Percentiles rank a stretch among this genome's conserved stretches.
These are phyloP conservation scores for Aspergillus avenaceus DNA, from an alignment of 495 filamentous ascomycete species.

Conservation along the genomic window DNA sequence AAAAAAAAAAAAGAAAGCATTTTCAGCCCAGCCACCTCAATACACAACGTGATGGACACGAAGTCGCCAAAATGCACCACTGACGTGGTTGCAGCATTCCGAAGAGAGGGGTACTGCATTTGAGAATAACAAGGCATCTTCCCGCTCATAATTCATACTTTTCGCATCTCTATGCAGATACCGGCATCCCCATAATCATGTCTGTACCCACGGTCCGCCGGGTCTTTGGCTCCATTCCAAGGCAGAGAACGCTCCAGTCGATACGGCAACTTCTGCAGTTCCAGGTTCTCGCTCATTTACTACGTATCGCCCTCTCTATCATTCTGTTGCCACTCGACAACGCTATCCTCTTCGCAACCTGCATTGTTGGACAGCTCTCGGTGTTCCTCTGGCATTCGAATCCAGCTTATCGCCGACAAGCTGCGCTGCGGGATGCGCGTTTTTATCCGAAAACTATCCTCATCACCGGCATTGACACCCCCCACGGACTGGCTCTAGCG, in stretches of 20 bases:
- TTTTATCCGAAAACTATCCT: constrained; percentile 59
- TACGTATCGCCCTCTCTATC: constrained; percentile 32
- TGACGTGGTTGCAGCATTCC: constrained; percentile 15
- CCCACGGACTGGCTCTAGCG: constrained; percentile 63
- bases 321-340: constrained; percentile 53
- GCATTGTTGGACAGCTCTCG: constrained; percentile 22
- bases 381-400: constrained; percentile 8
- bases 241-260: constrained; percentile 1
- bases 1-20: background rate
- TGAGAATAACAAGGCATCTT: constrained; percentile 3
- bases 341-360: constrained; percentile 39
- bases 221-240: constrained; percentile 5
- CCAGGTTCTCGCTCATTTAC: constrained; percentile 21
- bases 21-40: constrained; percentile 11
- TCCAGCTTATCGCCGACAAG: constrained; percentile 17
- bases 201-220: constrained; percentile 13
- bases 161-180: background rate
- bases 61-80: background rate
- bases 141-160: background rate
- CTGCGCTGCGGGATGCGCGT: constrained; percentile 29
- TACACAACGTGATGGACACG: background rate
- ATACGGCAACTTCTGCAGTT: constrained; percentile 5
- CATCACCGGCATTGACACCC: constrained; percentile 67
- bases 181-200: constrained; percentile 6
- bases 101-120: background rate